Conservation (phyloP, 352 stramenopile genomes). For the Poterioochromonas sp. region DNA sequence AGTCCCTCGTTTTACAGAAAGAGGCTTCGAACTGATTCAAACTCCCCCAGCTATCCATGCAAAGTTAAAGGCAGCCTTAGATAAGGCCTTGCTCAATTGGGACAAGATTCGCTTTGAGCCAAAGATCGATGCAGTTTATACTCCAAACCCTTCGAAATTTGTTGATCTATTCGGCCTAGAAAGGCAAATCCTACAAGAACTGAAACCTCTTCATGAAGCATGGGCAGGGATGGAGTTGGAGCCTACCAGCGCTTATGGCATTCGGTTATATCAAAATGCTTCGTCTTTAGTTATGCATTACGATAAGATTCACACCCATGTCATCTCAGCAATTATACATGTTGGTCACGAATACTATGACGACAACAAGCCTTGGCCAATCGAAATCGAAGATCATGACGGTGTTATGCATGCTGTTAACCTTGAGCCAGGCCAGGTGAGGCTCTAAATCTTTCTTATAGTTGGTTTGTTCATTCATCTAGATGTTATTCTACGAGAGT, state of each 20-base stretch:
- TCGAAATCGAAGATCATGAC: conserved; percentile 17
- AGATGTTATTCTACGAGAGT: conserved; percentile 33
- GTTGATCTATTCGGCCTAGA: background rate
- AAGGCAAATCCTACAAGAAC: background rate
- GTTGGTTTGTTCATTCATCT: too few species aligned
- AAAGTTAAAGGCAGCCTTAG: conserved; percentile 4
- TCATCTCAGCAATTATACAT: conserved; percentile 15
- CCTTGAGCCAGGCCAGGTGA: conserved; percentile 34
- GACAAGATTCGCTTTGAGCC: background rate
- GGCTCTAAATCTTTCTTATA: too few species aligned
- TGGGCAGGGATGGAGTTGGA: conserved; percentile 1
- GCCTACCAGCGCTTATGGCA: background rate
- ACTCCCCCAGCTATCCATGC: background rate
- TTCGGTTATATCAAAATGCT: background rate
- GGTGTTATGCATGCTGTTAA: conserved; percentile 33
- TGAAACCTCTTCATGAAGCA: background rate
- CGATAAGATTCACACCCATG: conserved; percentile 23
- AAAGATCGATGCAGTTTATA: background rate
- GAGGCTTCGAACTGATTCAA: conserved; percentile 19
- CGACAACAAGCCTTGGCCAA: conserved; percentile 12
- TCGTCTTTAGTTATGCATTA: conserved; percentile 23
- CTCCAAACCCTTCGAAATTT: background rate
- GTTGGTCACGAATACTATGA: conserved; percentile 1
- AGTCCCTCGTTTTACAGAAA: background rate
- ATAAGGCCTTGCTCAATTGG: background rate